A percentile compares a stretch with the other conserved stretches of the same genome.
Evolutionary conservation across 2,329 filamentous ascomycete genomes (phyloP).

Genomic region (Hypoxylon sp.): DNA sequence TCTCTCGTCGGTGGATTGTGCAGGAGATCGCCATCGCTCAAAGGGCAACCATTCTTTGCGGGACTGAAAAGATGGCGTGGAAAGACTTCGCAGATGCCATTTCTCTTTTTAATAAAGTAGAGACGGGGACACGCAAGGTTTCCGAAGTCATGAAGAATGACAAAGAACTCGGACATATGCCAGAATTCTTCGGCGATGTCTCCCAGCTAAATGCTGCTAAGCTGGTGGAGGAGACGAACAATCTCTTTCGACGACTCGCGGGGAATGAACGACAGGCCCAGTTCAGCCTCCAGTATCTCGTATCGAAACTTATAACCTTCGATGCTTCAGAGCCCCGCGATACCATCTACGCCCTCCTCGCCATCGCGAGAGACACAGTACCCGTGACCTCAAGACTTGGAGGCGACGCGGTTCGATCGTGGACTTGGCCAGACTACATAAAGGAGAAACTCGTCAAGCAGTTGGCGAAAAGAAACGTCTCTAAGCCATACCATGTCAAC

Average conservation of each 20-base stretch:
- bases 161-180: constrained; percentile 29
- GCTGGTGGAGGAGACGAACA: constrained; percentile 35
- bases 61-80: constrained; percentile 54
- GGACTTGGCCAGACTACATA: constrained; percentile 10
- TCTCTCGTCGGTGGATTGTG: constrained; percentile 58
- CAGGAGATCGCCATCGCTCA: constrained; percentile 58
- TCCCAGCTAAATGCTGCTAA: constrained; percentile 30
- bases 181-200: constrained; percentile 30
- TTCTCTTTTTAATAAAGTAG: constrained; percentile 56
- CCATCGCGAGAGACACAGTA: constrained; percentile 31
- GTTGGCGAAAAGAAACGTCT: constrained; percentile 14
- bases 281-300: constrained; percentile 34
- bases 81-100: constrained; percentile 55
- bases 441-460: constrained; percentile 20
- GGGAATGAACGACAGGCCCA: constrained; percentile 20
- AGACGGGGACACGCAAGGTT: constrained; percentile 52
- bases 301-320: constrained; percentile 32
- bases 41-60: constrained; percentile 55
- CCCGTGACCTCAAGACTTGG: constrained; percentile 1
- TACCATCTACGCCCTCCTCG: constrained; percentile 35
- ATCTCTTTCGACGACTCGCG: constrained; percentile 27
- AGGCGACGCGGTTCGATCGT: constrained; percentile 2
- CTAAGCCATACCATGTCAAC: constrained; percentile 27
- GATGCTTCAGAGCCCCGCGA: constrained; percentile 36
- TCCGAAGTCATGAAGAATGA: constrained; percentile 31